Conservation (phyloP, 164 flowering plant genomes). For the Chloranthus sessilifolius region DNA sequence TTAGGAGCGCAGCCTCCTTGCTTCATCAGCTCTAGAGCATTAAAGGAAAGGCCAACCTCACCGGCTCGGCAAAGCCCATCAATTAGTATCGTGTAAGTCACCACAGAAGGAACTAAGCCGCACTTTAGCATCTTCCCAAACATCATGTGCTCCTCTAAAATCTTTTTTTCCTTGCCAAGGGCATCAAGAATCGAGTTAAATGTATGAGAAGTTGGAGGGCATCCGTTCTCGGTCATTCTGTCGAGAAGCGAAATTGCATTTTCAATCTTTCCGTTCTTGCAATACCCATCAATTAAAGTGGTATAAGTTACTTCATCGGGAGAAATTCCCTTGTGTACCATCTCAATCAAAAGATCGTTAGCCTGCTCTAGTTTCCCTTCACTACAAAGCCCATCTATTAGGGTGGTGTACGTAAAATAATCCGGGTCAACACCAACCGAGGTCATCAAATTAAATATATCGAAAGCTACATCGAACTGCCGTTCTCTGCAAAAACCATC, state of each 20-base stretch:
- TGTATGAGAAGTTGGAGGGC: conserved; percentile 12
- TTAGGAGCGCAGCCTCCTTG: conserved; percentile 24
- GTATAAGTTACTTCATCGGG: conserved; percentile 17
- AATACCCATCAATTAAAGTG: conserved; percentile 20
- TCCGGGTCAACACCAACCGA: conserved; percentile 21
- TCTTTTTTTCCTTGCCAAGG: conserved; percentile 21
- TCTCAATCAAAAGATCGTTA: conserved; percentile 5
- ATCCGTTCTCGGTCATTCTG: conserved; percentile 9
- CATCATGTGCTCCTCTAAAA: conserved; percentile 20
- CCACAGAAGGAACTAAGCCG: conserved; percentile 30
- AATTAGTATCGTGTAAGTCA: conserved; percentile 29
- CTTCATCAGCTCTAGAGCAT: conserved; percentile 25
- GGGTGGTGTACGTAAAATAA: conserved; percentile 12
- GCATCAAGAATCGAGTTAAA: conserved; percentile 25
- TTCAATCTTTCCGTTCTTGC: conserved; percentile 15
- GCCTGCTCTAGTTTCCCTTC: conserved; percentile 8
- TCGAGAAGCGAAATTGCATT: conserved; percentile 16
- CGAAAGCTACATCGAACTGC: conserved; percentile 21
- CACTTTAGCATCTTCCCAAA: conserved; percentile 29
- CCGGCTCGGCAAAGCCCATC: conserved; percentile 24
- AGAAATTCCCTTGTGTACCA: conserved; percentile 7
- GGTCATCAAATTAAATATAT: conserved; percentile 18
- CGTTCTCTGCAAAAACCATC: conserved; percentile 29
- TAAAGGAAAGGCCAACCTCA: conserved; percentile 8
- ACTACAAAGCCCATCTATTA: conserved; percentile 18